Percentiles rank a stretch among this genome's conserved stretches.
phyloP scores from a whole-genome alignment of 2,329 filamentous ascomycete genomes.

The Juglanconis juglandina region DNA sequence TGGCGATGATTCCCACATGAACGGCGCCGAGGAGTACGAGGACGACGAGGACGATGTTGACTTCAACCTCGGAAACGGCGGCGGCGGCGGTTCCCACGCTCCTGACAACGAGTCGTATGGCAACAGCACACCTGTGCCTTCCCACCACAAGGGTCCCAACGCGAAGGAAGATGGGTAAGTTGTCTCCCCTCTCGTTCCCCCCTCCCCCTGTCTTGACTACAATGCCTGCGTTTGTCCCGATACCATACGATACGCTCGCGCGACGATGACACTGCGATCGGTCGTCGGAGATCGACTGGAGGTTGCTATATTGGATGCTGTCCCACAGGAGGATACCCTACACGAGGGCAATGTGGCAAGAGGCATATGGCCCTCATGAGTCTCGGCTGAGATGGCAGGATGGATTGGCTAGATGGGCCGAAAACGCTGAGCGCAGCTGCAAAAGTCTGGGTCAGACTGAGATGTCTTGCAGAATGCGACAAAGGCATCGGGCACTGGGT shows the following conservation, averaged over 20 bases:
- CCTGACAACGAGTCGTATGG: slow-evolving; percentile 30
- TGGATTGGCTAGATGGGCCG: not conserved
- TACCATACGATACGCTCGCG: not conserved
- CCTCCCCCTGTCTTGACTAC: slow-evolving; percentile 8
- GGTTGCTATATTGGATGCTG: not conserved
- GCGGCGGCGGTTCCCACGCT: slow-evolving; percentile 1
- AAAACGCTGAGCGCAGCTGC: not conserved
- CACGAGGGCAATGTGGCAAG: not conserved
- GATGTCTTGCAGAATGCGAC: not conserved
- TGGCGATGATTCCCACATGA: slow-evolving; percentile 37
- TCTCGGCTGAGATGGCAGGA: not conserved
- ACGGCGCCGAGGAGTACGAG: slow-evolving; percentile 35
- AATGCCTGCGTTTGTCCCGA: slow-evolving; percentile 6
- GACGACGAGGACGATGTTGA: slow-evolving; percentile 54
- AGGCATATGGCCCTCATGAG: not conserved
- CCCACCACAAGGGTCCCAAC: slow-evolving; percentile 51
- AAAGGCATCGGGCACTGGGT: not conserved
- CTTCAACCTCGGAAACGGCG: slow-evolving; percentile 47
- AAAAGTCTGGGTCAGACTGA: not conserved
- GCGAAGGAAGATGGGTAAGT: slow-evolving; percentile 94
- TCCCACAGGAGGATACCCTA: not conserved
- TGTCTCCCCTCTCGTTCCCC: slow-evolving; percentile 21
- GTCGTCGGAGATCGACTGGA: not conserved
- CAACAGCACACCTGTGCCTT: slow-evolving; percentile 28
- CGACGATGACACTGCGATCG: not conserved